Percentiles rank a stretch among this genome's conserved stretches.
phyloP scores from a whole-genome alignment of 257 asterid genomes.

The Solanum chaucha region DNA sequence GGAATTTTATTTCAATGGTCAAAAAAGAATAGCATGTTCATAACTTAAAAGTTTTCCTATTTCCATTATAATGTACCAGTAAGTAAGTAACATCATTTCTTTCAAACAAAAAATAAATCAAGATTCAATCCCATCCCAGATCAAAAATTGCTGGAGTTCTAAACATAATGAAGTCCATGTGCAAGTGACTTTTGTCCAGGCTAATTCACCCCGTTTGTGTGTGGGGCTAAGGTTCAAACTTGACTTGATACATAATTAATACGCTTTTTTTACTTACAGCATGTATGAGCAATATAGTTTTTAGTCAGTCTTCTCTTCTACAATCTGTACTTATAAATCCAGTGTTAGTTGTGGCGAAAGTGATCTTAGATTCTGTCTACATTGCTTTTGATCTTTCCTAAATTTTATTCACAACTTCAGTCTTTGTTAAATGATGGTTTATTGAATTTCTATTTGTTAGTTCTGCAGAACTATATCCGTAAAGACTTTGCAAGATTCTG shows the following conservation, averaged over 20 bases:
- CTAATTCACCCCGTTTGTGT: neutral
- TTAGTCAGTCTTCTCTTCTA: neutral
- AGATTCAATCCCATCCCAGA: neutral
- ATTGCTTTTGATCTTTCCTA: neutral
- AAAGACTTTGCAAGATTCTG: conserved; percentile 45
- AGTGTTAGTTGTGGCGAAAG: neutral
- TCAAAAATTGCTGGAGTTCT: neutral
- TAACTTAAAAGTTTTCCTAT: no score
- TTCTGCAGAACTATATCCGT: conserved; percentile 88
- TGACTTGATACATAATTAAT: neutral
- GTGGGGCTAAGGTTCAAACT: neutral
- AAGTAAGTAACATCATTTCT: no score
- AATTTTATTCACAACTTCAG: neutral
- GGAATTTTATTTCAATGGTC: neutral
- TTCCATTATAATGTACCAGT: no score
- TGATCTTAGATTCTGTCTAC: neutral
- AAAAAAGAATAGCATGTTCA: neutral
- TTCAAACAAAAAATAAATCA: neutral
- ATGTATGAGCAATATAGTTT: neutral
- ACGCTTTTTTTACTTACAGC: neutral
- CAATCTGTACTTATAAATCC: neutral
- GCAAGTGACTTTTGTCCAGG: neutral
- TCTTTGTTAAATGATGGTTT: neutral
- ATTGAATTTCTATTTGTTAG: conserved; percentile 21
- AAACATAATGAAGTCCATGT: neutral